Evolutionary conservation across 164 flowering plant species (phyloP), one percentile per base, ranked within the genome.

Genomic region (Stephania yunnanensis): DNA sequence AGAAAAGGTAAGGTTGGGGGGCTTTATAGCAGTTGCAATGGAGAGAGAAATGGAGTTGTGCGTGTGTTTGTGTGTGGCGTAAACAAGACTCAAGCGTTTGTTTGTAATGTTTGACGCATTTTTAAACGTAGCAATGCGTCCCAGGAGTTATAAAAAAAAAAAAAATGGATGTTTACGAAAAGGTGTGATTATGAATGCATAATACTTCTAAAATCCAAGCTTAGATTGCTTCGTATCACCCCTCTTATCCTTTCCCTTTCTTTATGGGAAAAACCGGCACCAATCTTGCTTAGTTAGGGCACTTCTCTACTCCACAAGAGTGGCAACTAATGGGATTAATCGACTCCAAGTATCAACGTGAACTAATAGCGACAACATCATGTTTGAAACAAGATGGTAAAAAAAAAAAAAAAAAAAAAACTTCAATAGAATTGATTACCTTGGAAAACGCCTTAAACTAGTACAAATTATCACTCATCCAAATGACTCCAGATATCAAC

Each of bases 51-150:
- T 48, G 55, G 63, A 79, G 79, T 36, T 36, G 42, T 72, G 75
- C 73, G 82, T 73, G 79, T 80, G 79, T 66, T 48, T 55, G 29
- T 82, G 29, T 82, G 82, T 86, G 81, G 91, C 87, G 89, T 86
- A 86, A 85, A 82, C 82, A 2, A 85, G 78, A 86, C 89, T 88
- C 88, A 82, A 87, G 1, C 85, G 73, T 77, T 61, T 75, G 63
- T 36, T 36, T 36, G 4, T 36, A 36, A 36, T 36, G 75, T 71
- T 84, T 79, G 80, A 75, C 75, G 78, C 75, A 75, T 71, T 71
- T 77, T 74, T 36, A 36, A 64, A 45, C 78, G 20, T 22, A 72
- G 68, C 65, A 69, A 74, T 64, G 25, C 66, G 19, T n/a, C 70
- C 65, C 0, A 69, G 61, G 44, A 55, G 66, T 48, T n/a, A n/a